Conservation (phyloP, 805 yeast genomes). For the Zygosaccharomyces gambellarensis region DNA sequence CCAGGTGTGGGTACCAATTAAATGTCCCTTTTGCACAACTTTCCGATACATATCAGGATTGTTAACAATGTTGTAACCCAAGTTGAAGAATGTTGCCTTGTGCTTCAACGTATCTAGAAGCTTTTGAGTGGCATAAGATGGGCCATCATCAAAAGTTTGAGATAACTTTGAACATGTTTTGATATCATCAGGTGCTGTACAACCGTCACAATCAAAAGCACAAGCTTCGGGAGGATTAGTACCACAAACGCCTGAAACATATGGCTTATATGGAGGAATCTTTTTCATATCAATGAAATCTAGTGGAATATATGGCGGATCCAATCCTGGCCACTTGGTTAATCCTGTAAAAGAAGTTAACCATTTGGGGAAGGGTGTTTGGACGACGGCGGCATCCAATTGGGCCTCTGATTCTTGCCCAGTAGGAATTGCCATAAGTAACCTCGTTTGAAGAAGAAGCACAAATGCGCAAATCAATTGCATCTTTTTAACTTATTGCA, state of each 20-base stretch:
- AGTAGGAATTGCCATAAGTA: neutral
- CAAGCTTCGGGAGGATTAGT: constrained; percentile 49
- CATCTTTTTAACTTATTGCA: neutral
- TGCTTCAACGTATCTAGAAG: constrained; percentile 50
- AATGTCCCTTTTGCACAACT: constrained; percentile 60
- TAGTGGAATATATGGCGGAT: constrained; percentile 84
- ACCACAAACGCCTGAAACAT: constrained; percentile 58
- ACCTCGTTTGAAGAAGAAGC: neutral
- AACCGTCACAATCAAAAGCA: constrained; percentile 81
- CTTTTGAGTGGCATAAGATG: constrained; percentile 63
- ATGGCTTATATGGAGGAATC: constrained; percentile 47
- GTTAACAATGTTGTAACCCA: constrained; percentile 75
- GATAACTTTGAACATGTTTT: constrained; percentile 67
- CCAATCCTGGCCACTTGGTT: constrained; percentile 74
- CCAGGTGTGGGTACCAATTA: constrained; percentile 90
- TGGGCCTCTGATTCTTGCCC: constrained; percentile 4
- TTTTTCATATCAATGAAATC: constrained; percentile 56
- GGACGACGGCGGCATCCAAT: constrained; percentile 5
- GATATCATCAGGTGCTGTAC: constrained; percentile 72
- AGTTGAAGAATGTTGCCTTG: constrained; percentile 74
- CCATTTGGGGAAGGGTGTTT: constrained; percentile 74
- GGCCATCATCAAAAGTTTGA: constrained; percentile 96
- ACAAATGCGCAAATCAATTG: neutral
- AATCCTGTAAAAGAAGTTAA: constrained; percentile 68
- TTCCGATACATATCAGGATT: constrained; percentile 67